Evolutionary conservation across 2,329 filamentous ascomycete genomes (phyloP).

Genomic region (Metarhizium sp.): DNA sequence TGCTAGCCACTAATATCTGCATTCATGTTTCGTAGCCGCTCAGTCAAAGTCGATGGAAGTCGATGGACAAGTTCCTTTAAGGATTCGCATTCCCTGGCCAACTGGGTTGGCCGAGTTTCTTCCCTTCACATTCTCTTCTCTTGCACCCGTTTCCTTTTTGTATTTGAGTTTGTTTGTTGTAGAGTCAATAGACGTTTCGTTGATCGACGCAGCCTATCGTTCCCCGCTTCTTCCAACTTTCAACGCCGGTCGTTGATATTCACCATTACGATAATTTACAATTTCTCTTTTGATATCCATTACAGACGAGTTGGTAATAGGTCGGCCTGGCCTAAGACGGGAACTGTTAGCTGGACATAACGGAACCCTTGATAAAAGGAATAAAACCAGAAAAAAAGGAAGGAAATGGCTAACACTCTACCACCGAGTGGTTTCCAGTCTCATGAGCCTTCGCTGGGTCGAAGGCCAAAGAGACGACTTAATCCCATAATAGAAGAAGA

Average conservation of each 20-base stretch:
- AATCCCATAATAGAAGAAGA: slow-evolving; percentile 58
- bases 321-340: not conserved
- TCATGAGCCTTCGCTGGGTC: slow-evolving; percentile 45
- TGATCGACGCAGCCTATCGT: slow-evolving; percentile 36
- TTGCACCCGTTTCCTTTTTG: slow-evolving; percentile 18
- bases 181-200: slow-evolving; percentile 28
- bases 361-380: slow-evolving; percentile 13
- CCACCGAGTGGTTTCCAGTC: slow-evolving; percentile 28
- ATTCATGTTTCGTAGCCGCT: slow-evolving; percentile 18
- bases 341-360: slow-evolving; percentile 20
- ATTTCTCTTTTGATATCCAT: not conserved
- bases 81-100: slow-evolving; percentile 19
- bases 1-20: slow-evolving; percentile 17
- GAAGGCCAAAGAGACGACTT: slow-evolving; percentile 43
- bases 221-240: slow-evolving; percentile 15
- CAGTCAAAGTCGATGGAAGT: slow-evolving; percentile 6
- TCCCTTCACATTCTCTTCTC: slow-evolving; percentile 25
- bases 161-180: slow-evolving; percentile 14
- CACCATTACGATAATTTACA: slow-evolving; percentile 8
- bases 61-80: slow-evolving; percentile 14
- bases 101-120: slow-evolving; percentile 11
- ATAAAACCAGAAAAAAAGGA: not conserved
- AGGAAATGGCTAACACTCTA: slow-evolving; percentile 36
- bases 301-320: not conserved
- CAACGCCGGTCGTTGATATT: slow-evolving; percentile 28